Evolutionary conservation across 305 asterid species (phyloP), one percentile per base, ranked within the genome.

Genomic region (Fraxinus albicans): DNA sequence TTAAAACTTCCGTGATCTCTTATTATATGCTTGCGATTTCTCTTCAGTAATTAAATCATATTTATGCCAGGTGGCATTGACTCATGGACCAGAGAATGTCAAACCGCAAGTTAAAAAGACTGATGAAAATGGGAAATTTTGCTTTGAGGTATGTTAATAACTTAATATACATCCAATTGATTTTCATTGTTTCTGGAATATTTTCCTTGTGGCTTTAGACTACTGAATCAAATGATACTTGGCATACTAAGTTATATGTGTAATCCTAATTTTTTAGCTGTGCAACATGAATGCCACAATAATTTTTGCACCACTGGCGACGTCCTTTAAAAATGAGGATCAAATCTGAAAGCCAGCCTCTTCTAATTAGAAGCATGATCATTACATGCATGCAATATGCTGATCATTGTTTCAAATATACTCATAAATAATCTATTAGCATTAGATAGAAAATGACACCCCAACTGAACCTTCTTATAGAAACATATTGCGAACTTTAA

Each of bases 81-180:
- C 98, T 86, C 98, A 94, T 88, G 98, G 98, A 85, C 97, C 97
- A 29, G 96, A 91, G 88, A 91, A 89, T 88, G 95, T 91, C 86
- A 94, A 93, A 84, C 98, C 97, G 82, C 99, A 93, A 86, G 91
- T 90, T 86, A 91, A 89, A 89, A 93, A 87, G 86, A 87, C 98
- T 36, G 97, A 93, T 86, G 90, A 84, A 67, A 84, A 81, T 88
- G 98, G 98, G 34, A 89, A 86, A 73, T 93, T 96, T 90, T 96
- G 97, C 95, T 96, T 94, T 88, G 97, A 94, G 97, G 98, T 91
- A 83, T 82, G 89, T 85, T 84, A 17, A 77, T 80, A 75, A 42
- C 53, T 42, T 42, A 42, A 42, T 10, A 42, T 38, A 15, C 81
- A 78, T 77, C 65, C 65, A 50, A 67, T 50, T 79, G 31, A 25